Conservation (phyloP, 1,284 basidiomycete species). For the Mycena citricolor region DNA sequence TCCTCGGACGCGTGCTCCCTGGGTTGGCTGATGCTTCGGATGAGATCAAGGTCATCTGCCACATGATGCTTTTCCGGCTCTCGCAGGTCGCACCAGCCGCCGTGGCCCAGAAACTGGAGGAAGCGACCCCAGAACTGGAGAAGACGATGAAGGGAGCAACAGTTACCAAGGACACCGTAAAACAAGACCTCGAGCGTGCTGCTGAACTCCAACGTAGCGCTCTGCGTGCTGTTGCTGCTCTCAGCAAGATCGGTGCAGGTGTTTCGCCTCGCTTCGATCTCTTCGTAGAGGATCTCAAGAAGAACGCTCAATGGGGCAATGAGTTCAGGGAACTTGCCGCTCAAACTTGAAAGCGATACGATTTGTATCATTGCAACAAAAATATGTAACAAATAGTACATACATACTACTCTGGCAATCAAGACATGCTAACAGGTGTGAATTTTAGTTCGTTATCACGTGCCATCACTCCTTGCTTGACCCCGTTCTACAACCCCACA, state of each 20-base stretch:
- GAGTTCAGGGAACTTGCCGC: constrained; percentile 64
- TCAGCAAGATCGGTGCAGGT: constrained; percentile 70
- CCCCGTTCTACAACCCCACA: too few relatives aligned
- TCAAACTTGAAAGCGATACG: too few relatives aligned
- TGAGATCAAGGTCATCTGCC: constrained; percentile 95
- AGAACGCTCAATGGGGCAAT: constrained; percentile 57
- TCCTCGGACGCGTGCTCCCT: constrained; percentile 78
- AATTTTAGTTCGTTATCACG: too few relatives aligned
- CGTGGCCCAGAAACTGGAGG: constrained; percentile 82
- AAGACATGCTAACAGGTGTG: too few relatives aligned
- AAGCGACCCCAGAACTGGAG: constrained; percentile 79
- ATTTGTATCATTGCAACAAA: too few relatives aligned
- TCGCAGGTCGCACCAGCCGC: constrained; percentile 82
- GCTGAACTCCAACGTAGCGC: constrained; percentile 90
- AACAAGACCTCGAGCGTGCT: constrained; percentile 94
- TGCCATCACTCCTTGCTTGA: too few relatives aligned
- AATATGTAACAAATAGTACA: too few relatives aligned
- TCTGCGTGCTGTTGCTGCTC: constrained; percentile 81
- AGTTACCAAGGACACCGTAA: constrained; percentile 91
- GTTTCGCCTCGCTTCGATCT: constrained; percentile 72
- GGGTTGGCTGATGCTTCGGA: constrained; percentile 90
- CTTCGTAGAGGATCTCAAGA: constrained; percentile 71
- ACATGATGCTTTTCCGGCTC: constrained; percentile 93
- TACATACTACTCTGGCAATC: too few relatives aligned
- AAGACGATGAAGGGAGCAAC: constrained; percentile 90